These are phyloP conservation scores for Acacia pycnantha DNA, from an alignment of 331 rosid species.

Conservation along the genomic window DNA sequence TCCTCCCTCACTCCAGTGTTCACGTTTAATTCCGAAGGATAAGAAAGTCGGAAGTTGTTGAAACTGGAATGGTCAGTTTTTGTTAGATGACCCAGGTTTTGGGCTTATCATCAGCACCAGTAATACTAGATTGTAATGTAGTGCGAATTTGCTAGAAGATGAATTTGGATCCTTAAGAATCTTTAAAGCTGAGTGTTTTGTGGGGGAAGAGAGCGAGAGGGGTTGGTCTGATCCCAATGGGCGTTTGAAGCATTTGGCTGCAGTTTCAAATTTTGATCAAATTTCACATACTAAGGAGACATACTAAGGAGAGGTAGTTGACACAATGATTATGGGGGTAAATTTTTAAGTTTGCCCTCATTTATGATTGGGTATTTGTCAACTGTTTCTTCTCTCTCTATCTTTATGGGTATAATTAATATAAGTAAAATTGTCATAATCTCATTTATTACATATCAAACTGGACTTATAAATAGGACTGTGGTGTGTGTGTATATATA, in stretches of 20 bases:
- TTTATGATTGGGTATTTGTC: no score
- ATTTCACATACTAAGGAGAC: no score
- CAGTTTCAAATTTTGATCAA: background rate
- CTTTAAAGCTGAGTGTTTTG: background rate
- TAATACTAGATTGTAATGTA: background rate
- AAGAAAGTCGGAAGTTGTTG: background rate
- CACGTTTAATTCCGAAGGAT: background rate
- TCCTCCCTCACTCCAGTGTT: background rate
- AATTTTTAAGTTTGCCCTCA: no score
- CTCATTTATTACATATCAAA: no score
- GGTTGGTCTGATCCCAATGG: background rate
- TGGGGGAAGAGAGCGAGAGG: background rate
- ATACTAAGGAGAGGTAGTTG: no score
- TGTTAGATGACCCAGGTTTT: slow-evolving; percentile 22
- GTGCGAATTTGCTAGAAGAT: background rate
- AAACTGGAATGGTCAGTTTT: slow-evolving; percentile 22
- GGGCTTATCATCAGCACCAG: slow-evolving; percentile 19
- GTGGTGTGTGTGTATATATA: no score
- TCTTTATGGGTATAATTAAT: no score
- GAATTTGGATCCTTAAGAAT: background rate
- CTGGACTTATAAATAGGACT: no score
- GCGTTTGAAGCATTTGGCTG: background rate
- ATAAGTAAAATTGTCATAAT: no score
- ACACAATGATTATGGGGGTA: no score
- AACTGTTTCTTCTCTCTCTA: no score